Evolutionary conservation across 2,329 filamentous ascomycete genomes (phyloP).

Genomic region (Fusarium temperatum): DNA sequence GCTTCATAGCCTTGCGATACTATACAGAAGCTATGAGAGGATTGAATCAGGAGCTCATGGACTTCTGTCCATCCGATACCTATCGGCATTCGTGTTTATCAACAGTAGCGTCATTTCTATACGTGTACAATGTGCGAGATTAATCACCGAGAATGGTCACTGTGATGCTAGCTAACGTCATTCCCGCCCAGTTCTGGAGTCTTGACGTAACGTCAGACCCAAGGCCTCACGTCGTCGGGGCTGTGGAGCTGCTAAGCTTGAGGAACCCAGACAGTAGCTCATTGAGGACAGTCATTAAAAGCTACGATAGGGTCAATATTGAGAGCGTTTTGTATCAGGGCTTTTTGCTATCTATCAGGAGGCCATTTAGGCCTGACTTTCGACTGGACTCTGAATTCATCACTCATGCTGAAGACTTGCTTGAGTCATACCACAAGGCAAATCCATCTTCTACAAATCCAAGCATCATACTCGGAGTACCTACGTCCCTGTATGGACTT

Average conservation of each 20-base stretch:
- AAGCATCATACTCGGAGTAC: background rate
- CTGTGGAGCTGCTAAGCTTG: background rate
- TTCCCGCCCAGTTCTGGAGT: background rate
- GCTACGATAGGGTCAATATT: background rate
- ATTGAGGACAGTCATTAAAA: background rate
- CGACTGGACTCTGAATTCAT: background rate
- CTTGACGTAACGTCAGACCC: background rate
- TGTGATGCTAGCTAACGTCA: background rate
- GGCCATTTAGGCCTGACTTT: background rate
- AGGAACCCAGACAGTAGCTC: background rate
- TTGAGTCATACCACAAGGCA: background rate
- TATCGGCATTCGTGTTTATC: background rate
- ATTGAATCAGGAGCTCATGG: background rate
- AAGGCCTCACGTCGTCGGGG: background rate
- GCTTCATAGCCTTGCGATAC: background rate
- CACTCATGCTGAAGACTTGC: background rate
- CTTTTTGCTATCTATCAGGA: background rate
- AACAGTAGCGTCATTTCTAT: background rate
- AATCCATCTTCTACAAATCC: background rate
- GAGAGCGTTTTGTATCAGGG: background rate
- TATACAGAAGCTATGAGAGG: background rate
- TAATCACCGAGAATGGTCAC: no score
- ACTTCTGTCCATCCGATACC: background rate
- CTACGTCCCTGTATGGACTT: background rate
- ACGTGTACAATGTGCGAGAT: background rate